Evolutionary conservation across 305 asterid genomes (phyloP), one percentile per base, ranked within the genome.

Genomic region (Coffea humblotiana): DNA sequence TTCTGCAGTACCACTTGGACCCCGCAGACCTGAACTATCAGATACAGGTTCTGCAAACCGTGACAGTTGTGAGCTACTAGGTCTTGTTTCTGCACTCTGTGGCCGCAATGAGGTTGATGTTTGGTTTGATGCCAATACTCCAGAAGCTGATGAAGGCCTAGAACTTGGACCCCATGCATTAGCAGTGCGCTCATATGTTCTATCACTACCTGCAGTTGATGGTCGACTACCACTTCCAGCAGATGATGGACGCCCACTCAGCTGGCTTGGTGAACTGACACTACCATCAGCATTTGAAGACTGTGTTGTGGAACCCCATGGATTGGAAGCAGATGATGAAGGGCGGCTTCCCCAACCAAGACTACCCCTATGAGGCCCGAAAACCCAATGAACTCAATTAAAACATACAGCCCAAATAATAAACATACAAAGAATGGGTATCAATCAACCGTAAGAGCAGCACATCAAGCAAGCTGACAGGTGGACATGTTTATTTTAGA

Each of bases 131-230:
- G 94, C 84, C 78, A 91, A 75, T 51, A 88, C 79, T 84, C 99
- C 99, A 89, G 98, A 94, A 83, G 98, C 97, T 43, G 99, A 94
- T 56, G 95, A 88, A 82, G 99, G 99, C 84, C 99, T 91, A 82
- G 99, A 94, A 90, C 82, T 91, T 83, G 97, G 76, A 74, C 90
- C 90, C 98, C 99, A 91, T 79, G 96, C 88, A 89, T 81, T 86
- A 49, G 88, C 79, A 81, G 82, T 81, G 77, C 90, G 89, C 83
- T 94, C 97, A 63, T 88, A 90, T 63, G 92, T 84, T 83, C 90
- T 86, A 84, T 94, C 98, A 86, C 97, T 93, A 77, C 97, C 97
- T 78, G 98, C 91, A 68, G 97, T 96, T 27, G 98, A 96, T 76
- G 99, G 98, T 66, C 98, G 91, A 80, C 92, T 94, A 77, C 93